Evolutionary conservation across 805 yeast species (phyloP), one percentile per base, ranked within the genome.

Genomic region (Starmerella cellae): DNA sequence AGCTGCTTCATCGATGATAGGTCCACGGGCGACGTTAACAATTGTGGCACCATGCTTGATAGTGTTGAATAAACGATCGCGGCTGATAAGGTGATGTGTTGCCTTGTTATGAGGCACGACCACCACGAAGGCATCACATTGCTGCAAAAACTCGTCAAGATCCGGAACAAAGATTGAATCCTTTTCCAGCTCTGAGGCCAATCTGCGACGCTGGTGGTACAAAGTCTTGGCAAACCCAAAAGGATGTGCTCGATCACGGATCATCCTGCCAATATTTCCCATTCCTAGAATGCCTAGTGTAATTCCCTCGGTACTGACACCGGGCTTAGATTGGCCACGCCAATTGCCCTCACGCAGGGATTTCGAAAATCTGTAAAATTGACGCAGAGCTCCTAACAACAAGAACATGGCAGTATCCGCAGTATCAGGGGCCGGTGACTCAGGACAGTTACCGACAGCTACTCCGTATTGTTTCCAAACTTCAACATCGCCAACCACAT

Each of bases 11-110:
- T 78, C 75, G 43, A 77, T 57, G 21, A 85, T 75, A 2, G 88
- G 79, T 17, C 96, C 96, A 55, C 96, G 73, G 5, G 95, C 91
- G 11, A 94, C 83, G 63, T 85, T 85, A 32, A 83, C 77, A 22
- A 78, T 63, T 14, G 81, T 74, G 27, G 77, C 85, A 32, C 85
- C 91, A 44, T 75, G 74, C 60, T 85, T 85, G 82, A 81, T 76
- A 3, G 34, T 37, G 60, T 77, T 73, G 20, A 62, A 56, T 42
- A 85, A 69, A 2, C 76, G 65, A 11, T 69, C 76, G 37, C 65
- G 69, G 60, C 79, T 70, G 57, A 85, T 68, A 36, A 75, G 65
- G 58, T 85, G 94, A 45, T 65, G 72, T 1, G 96, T 85, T 30
- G 71, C 57, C 16, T 71, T 55, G 60, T 81, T 84, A 59, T 83